Conservation (phyloP, 2,329 filamentous ascomycete genomes). For the Fusarium napiforme region DNA sequence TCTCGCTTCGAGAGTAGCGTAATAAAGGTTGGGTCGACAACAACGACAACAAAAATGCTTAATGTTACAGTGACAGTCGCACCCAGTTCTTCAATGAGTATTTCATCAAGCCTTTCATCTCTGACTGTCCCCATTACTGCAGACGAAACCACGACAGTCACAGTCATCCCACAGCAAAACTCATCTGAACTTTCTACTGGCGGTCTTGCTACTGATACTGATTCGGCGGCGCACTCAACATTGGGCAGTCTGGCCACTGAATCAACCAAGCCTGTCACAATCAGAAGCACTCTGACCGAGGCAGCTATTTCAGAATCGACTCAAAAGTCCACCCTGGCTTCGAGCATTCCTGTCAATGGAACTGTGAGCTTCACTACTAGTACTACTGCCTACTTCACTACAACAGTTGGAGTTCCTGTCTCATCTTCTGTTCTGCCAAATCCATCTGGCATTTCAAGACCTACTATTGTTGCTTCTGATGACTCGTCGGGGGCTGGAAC, state of each 20-base stretch:
- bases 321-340: neutral
- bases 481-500: slow-evolving; percentile 4
- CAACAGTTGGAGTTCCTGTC: neutral
- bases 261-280: neutral
- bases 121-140: neutral
- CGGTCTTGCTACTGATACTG: neutral
- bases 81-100: neutral
- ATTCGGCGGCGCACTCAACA: neutral
- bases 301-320: neutral
- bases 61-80: slow-evolving; percentile 25
- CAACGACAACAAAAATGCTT: slow-evolving; percentile 24
- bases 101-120: slow-evolving; percentile 1
- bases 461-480: neutral
- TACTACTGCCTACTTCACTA: slow-evolving; percentile 11
- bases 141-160: neutral
- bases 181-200: slow-evolving; percentile 1
- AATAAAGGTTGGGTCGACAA: neutral
- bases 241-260: neutral
- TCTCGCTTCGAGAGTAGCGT: neutral
- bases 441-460: neutral
- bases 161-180: slow-evolving; percentile 8
- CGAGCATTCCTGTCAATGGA: neutral
- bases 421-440: neutral
- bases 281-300: neutral
- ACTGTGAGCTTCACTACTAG: slow-evolving; percentile 1